Conservation (phyloP, 2,329 filamentous ascomycete genomes). For the Colletotrichum somersetense region DNA sequence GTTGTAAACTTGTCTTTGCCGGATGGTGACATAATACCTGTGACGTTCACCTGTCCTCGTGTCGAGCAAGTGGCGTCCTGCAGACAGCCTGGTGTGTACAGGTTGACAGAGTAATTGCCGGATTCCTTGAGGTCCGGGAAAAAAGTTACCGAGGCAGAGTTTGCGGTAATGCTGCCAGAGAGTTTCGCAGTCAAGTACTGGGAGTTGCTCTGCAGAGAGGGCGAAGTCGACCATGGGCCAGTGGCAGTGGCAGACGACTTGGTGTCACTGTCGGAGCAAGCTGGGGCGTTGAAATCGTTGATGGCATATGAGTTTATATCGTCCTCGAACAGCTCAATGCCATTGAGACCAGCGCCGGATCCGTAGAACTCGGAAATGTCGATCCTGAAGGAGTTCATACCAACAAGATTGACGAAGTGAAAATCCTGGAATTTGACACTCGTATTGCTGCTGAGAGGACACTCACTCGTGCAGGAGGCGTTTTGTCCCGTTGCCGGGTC, state of each 20-base stretch:
- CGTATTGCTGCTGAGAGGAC: slow-evolving; percentile 82
- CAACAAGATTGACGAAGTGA: slow-evolving; percentile 86
- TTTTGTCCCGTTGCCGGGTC: slow-evolving; percentile 79
- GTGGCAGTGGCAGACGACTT: slow-evolving; percentile 76
- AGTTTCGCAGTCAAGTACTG: slow-evolving; percentile 82
- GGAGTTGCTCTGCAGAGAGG: slow-evolving; percentile 77
- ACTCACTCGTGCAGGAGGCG: slow-evolving; percentile 81
- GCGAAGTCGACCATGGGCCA: slow-evolving; percentile 79
- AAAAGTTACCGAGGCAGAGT: slow-evolving; percentile 80
- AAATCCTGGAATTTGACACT: slow-evolving; percentile 85
- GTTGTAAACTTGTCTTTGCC: slow-evolving; percentile 65
- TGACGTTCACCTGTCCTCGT: slow-evolving; percentile 86
- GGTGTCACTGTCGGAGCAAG: slow-evolving; percentile 71
- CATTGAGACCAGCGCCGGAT: slow-evolving; percentile 83
- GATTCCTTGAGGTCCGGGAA: slow-evolving; percentile 86
- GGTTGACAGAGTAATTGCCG: slow-evolving; percentile 89
- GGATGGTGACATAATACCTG: slow-evolving; percentile 73
- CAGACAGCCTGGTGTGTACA: slow-evolving; percentile 93
- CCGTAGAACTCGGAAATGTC: slow-evolving; percentile 93
- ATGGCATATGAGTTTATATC: slow-evolving; percentile 89
- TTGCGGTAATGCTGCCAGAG: slow-evolving; percentile 64
- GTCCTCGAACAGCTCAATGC: slow-evolving; percentile 88
- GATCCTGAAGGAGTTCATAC: slow-evolving; percentile 88
- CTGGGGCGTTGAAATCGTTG: slow-evolving; percentile 88
- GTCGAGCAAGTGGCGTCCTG: slow-evolving; percentile 81